Evolutionary conservation across 163 green algal genomes (phyloP).

Genomic region (Chlamydomonas reinhardtii): DNA sequence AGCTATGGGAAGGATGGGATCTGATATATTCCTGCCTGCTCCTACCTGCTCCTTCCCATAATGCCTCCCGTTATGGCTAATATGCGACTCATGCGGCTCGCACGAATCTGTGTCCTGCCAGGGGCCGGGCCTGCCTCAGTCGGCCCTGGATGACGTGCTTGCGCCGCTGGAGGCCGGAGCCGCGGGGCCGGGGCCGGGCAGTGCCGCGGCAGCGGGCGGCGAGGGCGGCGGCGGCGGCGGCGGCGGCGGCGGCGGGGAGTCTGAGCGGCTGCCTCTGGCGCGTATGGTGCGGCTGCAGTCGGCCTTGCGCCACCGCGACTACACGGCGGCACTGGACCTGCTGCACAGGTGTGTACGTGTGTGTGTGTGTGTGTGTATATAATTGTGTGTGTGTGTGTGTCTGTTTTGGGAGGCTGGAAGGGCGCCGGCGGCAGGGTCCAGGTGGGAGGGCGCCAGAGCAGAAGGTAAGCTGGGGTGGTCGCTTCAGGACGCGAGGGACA

Average conservation of each 20-base stretch:
- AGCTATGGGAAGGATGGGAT: too few species aligned
- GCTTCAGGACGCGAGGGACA: too few species aligned
- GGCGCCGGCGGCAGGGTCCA: too few species aligned
- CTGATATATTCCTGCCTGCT: too few species aligned
- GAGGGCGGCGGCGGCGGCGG: neutral
- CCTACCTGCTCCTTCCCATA: too few species aligned
- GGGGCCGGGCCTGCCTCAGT: conserved; percentile 20
- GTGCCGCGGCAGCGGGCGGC: neutral
- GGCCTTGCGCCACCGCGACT: conserved; percentile 45
- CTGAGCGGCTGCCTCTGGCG: conserved; percentile 25
- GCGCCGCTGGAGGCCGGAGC: neutral
- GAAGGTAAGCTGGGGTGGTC: too few species aligned
- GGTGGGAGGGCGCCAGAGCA: too few species aligned
- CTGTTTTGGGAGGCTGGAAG: too few species aligned
- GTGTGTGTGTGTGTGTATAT: too few species aligned
- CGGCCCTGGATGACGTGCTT: conserved; percentile 11
- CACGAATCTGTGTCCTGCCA: neutral
- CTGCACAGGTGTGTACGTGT: conserved; percentile 29
- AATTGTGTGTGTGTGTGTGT: too few species aligned
- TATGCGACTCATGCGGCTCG: too few species aligned
- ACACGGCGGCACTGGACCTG: conserved; percentile 37
- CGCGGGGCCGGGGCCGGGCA: neutral
- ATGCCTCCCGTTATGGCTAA: too few species aligned
- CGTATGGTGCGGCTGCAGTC: conserved; percentile 37
- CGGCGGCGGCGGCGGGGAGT: neutral